A percentile compares a stretch with the other conserved stretches of the same genome.
Conservation (phyloP, 306 rosid genomes). For the Trifolium pratense region DNA sequence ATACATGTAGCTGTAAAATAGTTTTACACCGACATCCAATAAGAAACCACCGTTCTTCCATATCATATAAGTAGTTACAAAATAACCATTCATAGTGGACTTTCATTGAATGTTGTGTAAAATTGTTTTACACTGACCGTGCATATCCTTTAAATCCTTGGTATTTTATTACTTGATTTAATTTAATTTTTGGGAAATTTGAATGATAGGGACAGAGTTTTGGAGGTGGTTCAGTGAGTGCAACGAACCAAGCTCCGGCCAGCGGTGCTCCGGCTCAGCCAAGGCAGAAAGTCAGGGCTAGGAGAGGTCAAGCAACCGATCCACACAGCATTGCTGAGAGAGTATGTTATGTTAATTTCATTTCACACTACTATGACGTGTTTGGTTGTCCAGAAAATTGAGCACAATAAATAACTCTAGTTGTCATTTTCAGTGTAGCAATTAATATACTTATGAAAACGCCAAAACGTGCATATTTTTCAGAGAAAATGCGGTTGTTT, state of each 20-base stretch:
- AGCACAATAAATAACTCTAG: conserved; percentile 2
- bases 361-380: neutral
- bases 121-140: no score
- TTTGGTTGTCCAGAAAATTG: conserved; percentile 37
- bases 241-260: conserved; percentile 55
- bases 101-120: no score
- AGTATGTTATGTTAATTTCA: conserved; percentile 42
- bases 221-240: conserved; percentile 55
- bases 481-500: neutral
- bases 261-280: conserved; percentile 70
- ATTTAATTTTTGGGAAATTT: neutral
- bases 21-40: no score
- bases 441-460: neutral
- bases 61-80: no score
- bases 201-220: conserved; percentile 51
- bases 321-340: conserved; percentile 99
- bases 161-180: neutral
- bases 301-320: conserved; percentile 98
- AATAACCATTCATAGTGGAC: no score
- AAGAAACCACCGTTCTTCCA: no score
- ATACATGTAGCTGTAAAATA: no score
- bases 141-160: no score
- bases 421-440: conserved; percentile 38
- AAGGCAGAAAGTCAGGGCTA: conserved; percentile 87
- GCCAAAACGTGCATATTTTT: conserved; percentile 6